Evolutionary conservation across 2,329 filamentous ascomycete species (phyloP), one percentile per base, ranked within the genome.

Genomic region (Atkinsonella texensis): DNA sequence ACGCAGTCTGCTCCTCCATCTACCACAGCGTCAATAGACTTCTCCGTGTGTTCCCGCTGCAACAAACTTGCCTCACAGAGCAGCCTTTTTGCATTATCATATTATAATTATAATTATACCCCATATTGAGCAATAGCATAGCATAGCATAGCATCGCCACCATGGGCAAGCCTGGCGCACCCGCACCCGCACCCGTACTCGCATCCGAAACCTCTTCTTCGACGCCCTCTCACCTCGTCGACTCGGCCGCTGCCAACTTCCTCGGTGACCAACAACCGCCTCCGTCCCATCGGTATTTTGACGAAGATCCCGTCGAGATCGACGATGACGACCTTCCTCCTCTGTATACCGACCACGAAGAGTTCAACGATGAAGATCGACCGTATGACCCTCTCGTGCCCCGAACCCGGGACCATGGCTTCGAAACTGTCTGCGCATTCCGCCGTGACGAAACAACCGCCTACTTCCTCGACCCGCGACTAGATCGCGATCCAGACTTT

Each of bases 301-400:
- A 71, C 59, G 59, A 68, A 45, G 68, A 70, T 52, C 58, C 63
- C 0, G 60, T 65, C 32, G 64, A 69, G 39, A 58, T 68, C 45
- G 55, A 58, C 12, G 55, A 58, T 46, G 66, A 72, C 52, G 70
- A 74, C 53, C 65, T 74, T 2, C 73, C 73, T 9, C 73, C 73
- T 1, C 67, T 71, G 28, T 76, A 76, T 55, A 61, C 60, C 53
- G 68, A 72, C 44, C 68, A 73, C 40, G 59, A 59, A 17, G 55
- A 57, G 8, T 55, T 53, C 51, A 43, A 46, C 44, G 28, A 54
- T 33, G 35, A 41, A 46, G 28, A 50, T 15, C 51, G 33, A 4
- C 52, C 55, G 41, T 53, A 58, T 17, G 54, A 64, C 50, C 63
- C 61, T 13, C 59, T 66, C 11, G 38, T 59, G 43, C 59, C 61